Evolutionary conservation across 192 early-diverging fungal genomes (phyloP), one percentile per base, ranked within the genome.

Genomic region (Diversispora eburnea): DNA sequence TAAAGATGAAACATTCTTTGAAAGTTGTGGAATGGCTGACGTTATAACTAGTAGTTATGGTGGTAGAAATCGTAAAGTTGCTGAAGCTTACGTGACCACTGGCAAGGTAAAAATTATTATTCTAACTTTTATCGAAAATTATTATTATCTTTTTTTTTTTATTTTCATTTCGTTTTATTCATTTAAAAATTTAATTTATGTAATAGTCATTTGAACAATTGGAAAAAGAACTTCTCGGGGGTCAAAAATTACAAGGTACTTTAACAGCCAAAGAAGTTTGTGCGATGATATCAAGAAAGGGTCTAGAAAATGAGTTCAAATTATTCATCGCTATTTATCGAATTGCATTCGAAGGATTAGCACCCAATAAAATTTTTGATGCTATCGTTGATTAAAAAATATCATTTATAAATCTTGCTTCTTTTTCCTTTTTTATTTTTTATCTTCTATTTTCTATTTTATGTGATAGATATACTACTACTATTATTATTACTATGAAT

Each of bases 201-300:
- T 43, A n/a, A 33, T 57, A 66, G 83, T 86, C 94, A 19, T 94
- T 99, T 86, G 88, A 91, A 52, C 85, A 88, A 77, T 84, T 99
- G n/a, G 96, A 99, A 75, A 77, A 87, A 67, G 95, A 97, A 67
- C 79, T 98, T 80, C 86, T 99, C 54, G 95, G 96, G 75, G 97
- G 97, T 48, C 97, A 99, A 75, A 99, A 99, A 79, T 82, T 99
- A 59, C 97, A 99, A 82, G 97, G 97, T 57, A 94, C 94, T 13
- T 81, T 93, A 65, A 98, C 97, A 0, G 91, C 93, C 15, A 81
- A 89, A 78, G 95, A 99, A 76, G 88, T 98, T 39, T 78, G 94
- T 78, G 77, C 87, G 74, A 94, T 96, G 73, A 84, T 98, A 68
- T 83, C 81, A 54, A 83, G 82, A 59, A 82, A 90, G 68, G 61